These are phyloP conservation scores for Trichosanthes cucumerina DNA, from an alignment of 306 rosid genomes.

Conservation along the genomic window DNA sequence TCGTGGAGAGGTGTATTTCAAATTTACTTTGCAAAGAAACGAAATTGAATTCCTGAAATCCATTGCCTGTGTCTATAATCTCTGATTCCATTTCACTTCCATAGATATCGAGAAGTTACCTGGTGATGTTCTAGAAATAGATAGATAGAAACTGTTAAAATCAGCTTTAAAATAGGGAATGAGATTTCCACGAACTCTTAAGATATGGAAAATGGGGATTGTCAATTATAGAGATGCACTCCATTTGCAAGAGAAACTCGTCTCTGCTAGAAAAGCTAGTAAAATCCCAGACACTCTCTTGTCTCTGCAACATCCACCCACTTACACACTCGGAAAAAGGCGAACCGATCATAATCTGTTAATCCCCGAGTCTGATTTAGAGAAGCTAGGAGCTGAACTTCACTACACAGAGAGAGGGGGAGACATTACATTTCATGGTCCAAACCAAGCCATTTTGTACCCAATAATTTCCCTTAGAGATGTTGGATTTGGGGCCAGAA, in stretches of 20 bases:
- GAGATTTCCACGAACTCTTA: conserved; percentile 51
- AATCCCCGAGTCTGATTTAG: conserved; percentile 50
- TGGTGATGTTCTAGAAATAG: neutral
- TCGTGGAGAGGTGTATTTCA: neutral
- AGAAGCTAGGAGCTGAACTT: conserved; percentile 63
- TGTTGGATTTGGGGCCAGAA: conserved; percentile 63
- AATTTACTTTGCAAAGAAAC: neutral
- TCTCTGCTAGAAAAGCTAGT: conserved; percentile 47
- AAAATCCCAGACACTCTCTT: conserved; percentile 50
- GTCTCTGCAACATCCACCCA: conserved; percentile 75
- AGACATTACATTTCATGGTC: conserved; percentile 88
- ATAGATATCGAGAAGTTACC: neutral
- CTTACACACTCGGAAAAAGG: conserved; percentile 80
- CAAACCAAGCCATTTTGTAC: conserved; percentile 69
- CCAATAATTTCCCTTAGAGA: conserved; percentile 70
- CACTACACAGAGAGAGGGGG: conserved; percentile 77
- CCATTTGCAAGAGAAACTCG: conserved; percentile 59
- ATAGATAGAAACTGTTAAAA: neutral
- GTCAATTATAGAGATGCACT: conserved; percentile 5
- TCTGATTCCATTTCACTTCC: neutral
- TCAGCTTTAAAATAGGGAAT: conserved; percentile 30
- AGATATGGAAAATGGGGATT: conserved; percentile 77
- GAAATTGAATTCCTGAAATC: neutral
- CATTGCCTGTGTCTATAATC: neutral
- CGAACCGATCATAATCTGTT: conserved; percentile 67